Conservation (phyloP, 2,329 filamentous ascomycete species). For the Pseudocercospora fuligena region DNA sequence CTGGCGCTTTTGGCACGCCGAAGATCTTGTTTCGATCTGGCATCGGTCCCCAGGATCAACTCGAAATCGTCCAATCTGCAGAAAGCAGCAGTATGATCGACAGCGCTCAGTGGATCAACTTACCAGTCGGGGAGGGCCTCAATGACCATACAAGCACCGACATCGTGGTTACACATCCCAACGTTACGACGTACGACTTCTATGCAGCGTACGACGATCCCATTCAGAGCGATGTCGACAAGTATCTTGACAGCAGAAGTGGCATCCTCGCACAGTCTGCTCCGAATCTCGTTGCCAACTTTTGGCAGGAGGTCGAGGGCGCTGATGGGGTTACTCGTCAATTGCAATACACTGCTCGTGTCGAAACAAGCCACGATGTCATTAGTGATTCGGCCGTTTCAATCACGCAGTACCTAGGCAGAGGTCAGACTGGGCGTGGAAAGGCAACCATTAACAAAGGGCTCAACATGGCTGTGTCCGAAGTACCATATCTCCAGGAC, state of each 20-base stretch:
- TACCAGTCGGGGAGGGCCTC: conserved; percentile 58
- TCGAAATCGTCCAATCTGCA: conserved; percentile 55
- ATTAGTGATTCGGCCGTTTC: conserved; percentile 47
- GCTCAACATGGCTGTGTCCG: conserved; percentile 63
- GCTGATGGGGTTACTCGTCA: conserved; percentile 65
- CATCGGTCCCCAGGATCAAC: conserved; percentile 61
- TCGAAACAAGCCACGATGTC: conserved; percentile 60
- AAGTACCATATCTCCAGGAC: conserved; percentile 63
- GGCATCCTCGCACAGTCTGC: conserved; percentile 68
- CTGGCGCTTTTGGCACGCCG: conserved; percentile 65
- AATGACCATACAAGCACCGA: conserved; percentile 64
- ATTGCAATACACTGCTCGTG: conserved; percentile 69
- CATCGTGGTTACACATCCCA: conserved; percentile 57
- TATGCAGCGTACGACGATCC: conserved; percentile 62
- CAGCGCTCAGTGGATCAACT: conserved; percentile 54
- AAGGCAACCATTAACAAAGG: conserved; percentile 63
- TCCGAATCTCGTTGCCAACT: conserved; percentile 68
- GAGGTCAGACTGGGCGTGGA: conserved; percentile 66
- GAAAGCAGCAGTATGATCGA: conserved; percentile 52
- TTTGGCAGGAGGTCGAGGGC: conserved; percentile 63
- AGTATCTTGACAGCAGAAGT: conserved; percentile 53
- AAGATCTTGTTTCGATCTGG: conserved; percentile 69
- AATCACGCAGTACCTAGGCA: conserved; percentile 64
- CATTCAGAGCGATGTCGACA: conserved; percentile 45
- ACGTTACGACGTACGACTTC: conserved; percentile 67